phyloP scores from a whole-genome alignment of 495 filamentous ascomycete genomes.

The Annulohypoxylon maeteangense region DNA sequence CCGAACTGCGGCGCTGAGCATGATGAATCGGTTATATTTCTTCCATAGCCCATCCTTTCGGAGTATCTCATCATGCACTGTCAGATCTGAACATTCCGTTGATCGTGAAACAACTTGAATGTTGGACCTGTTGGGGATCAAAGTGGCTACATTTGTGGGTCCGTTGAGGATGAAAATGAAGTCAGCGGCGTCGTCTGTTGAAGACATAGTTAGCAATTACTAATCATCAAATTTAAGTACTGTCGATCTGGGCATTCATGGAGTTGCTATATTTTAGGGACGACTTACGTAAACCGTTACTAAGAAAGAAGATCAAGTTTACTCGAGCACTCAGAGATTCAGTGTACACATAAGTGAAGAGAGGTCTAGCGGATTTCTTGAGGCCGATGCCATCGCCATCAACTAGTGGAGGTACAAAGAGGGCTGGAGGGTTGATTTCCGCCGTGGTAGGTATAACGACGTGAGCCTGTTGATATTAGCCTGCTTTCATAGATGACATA shows the following conservation, averaged over 20 bases:
- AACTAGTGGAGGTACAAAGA: not conserved
- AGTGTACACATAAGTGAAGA: slow-evolving; percentile 49
- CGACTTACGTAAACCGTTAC: slow-evolving; percentile 43
- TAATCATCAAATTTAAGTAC: not conserved
- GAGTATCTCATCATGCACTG: slow-evolving; percentile 44
- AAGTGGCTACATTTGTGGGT: slow-evolving; percentile 31
- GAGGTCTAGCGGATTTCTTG: not conserved
- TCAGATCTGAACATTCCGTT: slow-evolving; percentile 49
- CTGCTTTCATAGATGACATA: not conserved
- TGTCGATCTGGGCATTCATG: too few species aligned
- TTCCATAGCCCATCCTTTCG: slow-evolving; percentile 42
- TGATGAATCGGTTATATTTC: slow-evolving; percentile 49
- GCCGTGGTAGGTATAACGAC: not conserved
- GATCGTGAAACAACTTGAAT: slow-evolving; percentile 40
- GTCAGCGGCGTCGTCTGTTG: slow-evolving; percentile 45
- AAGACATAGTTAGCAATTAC: not conserved
- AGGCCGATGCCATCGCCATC: not conserved
- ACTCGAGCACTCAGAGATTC: slow-evolving; percentile 39
- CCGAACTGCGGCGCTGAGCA: slow-evolving; percentile 46
- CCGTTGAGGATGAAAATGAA: slow-evolving; percentile 55
- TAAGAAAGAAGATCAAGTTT: slow-evolving; percentile 49
- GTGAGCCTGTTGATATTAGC: slow-evolving; percentile 18
- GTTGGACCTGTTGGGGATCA: slow-evolving; percentile 43
- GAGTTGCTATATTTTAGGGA: not conserved
- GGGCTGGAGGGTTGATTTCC: not conserved